Evolutionary conservation across 768 basidiomycete species (phyloP), one percentile per base, ranked within the genome.

Genomic region (Daedalea quercina): DNA sequence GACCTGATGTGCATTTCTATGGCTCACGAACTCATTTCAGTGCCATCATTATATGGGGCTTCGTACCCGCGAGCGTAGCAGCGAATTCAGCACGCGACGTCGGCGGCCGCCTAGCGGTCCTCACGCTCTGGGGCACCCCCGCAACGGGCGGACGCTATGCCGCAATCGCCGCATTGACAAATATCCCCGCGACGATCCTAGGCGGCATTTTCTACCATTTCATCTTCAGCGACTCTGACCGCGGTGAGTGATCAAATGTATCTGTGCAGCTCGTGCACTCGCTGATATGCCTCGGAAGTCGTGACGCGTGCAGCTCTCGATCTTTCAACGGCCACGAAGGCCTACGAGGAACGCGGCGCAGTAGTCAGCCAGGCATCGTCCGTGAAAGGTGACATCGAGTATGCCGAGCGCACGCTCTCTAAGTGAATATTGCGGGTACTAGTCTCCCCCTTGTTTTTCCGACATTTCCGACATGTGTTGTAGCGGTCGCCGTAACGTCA

Each of bases 81-180:
- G 71, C 84, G 31, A 88, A 88, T 65, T 67, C 81, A 2, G 83
- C 84, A 25, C 82, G 85, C 61, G 85, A 87, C 63, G 25, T 88
- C 41, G 85, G 85, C 19, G 81, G 75, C 3, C 78, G 85, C 15
- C 55, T 87, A n/a, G 75, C 77, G 57, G 78, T 74, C 0, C 62
- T 88, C 66, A 72, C 81, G 3, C 76, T 86, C 51, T 87, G 80
- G 75, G 85, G 85, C 19, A 60, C 31, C 1, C 60, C 63, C 56
- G 82, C 81, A 26, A 65, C 66, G 26, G 84, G 82, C 35, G 77
- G 76, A 17, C 56, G 61, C 6, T 87, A 85, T 60, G 76, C 80
- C 1, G 85, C 82, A 9, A 76, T 86, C 47, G 63, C 84, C 1
- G 80, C 85, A 1, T 73, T 86, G 28, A 79, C 80, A 3, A 86